Evolutionary conservation across 371 early-diverging fungal species (phyloP).

Genomic region (Haplosporangium sp.): DNA sequence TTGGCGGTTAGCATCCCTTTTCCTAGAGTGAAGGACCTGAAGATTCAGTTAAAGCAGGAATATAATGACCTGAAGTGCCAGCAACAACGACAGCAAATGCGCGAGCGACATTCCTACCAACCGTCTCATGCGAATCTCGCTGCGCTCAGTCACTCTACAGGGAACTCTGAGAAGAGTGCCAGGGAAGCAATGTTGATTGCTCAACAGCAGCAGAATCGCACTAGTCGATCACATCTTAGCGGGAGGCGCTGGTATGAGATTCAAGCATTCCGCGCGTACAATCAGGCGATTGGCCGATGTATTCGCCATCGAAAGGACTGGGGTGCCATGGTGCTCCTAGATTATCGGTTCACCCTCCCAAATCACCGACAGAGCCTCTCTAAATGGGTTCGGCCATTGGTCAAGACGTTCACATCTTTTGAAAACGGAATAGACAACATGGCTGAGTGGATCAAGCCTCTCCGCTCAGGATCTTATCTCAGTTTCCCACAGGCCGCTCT

Average conservation of each 20-base stretch:
- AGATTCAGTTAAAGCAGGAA: constrained; percentile 73
- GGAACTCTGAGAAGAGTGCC: constrained; percentile 1
- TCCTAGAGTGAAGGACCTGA: constrained; percentile 73
- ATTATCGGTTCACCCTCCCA: constrained; percentile 61
- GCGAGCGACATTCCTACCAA: neutral
- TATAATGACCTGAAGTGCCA: constrained; percentile 58
- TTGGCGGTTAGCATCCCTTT: constrained; percentile 94
- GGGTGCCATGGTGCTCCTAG: constrained; percentile 77
- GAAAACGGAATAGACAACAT: constrained; percentile 56
- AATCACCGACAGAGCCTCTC: constrained; percentile 65
- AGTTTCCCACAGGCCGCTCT: too few relatives aligned
- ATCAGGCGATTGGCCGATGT: constrained; percentile 95
- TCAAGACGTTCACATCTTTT: constrained; percentile 50
- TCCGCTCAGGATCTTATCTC: neutral
- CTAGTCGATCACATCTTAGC: constrained; percentile 29
- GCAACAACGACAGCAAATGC: constrained; percentile 5
- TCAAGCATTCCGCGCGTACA: constrained; percentile 93
- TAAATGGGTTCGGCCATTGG: constrained; percentile 73
- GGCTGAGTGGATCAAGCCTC: constrained; percentile 35
- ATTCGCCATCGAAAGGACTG: constrained; percentile 89
- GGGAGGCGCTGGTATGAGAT: constrained; percentile 86
- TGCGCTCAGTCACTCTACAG: constrained; percentile 22
- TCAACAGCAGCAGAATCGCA: neutral
- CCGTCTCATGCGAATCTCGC: constrained; percentile 16
- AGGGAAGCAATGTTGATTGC: neutral